Percentiles rank a stretch among this genome's conserved stretches.
Conservation (phyloP, 495 filamentous ascomycete species). For the Penicillium lagena region DNA sequence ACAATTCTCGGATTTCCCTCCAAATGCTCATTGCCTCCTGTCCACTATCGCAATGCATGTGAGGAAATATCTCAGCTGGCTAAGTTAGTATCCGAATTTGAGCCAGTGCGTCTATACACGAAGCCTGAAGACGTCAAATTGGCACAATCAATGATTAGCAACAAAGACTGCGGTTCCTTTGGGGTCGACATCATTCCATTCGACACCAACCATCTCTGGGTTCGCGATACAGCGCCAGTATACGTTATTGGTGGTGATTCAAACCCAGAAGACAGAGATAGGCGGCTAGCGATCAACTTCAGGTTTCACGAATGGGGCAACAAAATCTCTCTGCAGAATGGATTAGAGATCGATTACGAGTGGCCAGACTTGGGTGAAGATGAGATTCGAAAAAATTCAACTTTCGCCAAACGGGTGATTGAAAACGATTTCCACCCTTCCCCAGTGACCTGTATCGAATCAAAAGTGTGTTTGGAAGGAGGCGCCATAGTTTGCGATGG, state of each 20-base stretch:
- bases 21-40: background rate
- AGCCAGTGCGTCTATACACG: background rate
- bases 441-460: slow-evolving; percentile 5
- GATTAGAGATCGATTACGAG: background rate
- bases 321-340: slow-evolving; percentile 2
- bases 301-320: slow-evolving; percentile 17
- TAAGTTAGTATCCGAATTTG: background rate
- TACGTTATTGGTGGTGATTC: slow-evolving; percentile 5
- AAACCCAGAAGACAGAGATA: background rate
- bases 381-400: slow-evolving; percentile 7
- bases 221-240: slow-evolving; percentile 16
- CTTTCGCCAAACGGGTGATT: slow-evolving; percentile 10
- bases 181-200: slow-evolving; percentile 7
- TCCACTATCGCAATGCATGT: background rate
- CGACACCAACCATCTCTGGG: slow-evolving; percentile 16
- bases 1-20: background rate
- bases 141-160: background rate
- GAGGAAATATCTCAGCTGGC: background rate
- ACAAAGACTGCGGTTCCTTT: background rate
- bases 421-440: background rate
- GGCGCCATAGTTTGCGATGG: slow-evolving; percentile 21
- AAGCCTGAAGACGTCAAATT: background rate
- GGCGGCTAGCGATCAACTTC: slow-evolving; percentile 14
- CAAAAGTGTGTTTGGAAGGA: slow-evolving; percentile 12
- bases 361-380: slow-evolving; percentile 6